Conservation (phyloP, 192 early-diverging fungal genomes). For the Phycomyces nitens region DNA sequence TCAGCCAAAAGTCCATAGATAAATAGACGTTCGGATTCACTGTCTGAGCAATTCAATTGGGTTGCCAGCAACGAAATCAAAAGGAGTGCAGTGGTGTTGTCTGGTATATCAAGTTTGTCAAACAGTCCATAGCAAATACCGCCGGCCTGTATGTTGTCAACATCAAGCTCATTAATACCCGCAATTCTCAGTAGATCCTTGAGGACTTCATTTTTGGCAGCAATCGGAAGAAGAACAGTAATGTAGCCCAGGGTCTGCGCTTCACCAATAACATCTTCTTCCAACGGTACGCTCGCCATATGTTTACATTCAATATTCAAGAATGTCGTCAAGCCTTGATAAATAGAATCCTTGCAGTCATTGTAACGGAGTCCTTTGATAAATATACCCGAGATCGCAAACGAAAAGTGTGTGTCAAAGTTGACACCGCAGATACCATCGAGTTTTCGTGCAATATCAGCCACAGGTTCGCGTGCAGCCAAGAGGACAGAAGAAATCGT, state of each 20-base stretch:
- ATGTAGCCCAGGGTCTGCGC: slow-evolving; percentile 66
- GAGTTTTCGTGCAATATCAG: slow-evolving; percentile 62
- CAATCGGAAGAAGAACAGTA: slow-evolving; percentile 69
- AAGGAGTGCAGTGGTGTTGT: slow-evolving; percentile 59
- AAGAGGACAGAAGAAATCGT: slow-evolving; percentile 66
- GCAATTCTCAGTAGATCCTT: slow-evolving; percentile 45
- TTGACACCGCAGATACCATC: slow-evolving; percentile 69
- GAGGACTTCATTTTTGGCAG: slow-evolving; percentile 61
- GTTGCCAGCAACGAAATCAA: slow-evolving; percentile 63
- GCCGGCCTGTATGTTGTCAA: slow-evolving; percentile 39
- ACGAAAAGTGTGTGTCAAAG: slow-evolving; percentile 81
- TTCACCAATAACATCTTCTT: slow-evolving; percentile 35
- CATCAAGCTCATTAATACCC: slow-evolving; percentile 42
- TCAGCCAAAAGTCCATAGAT: slow-evolving; percentile 77
- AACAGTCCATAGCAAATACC: slow-evolving; percentile 60
- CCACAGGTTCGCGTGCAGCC: slow-evolving; percentile 61
- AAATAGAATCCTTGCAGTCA: slow-evolving; percentile 64
- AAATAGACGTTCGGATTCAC: slow-evolving; percentile 65
- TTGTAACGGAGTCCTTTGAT: slow-evolving; percentile 79
- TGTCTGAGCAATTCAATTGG: slow-evolving; percentile 68
- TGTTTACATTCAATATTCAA: slow-evolving; percentile 62
- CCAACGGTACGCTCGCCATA: slow-evolving; percentile 24
- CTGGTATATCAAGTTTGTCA: slow-evolving; percentile 60
- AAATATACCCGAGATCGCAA: slow-evolving; percentile 75
- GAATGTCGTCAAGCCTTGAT: slow-evolving; percentile 59